phyloP scores from a whole-genome alignment of 345 rosid genomes.

The Cardamine resedifolia region DNA sequence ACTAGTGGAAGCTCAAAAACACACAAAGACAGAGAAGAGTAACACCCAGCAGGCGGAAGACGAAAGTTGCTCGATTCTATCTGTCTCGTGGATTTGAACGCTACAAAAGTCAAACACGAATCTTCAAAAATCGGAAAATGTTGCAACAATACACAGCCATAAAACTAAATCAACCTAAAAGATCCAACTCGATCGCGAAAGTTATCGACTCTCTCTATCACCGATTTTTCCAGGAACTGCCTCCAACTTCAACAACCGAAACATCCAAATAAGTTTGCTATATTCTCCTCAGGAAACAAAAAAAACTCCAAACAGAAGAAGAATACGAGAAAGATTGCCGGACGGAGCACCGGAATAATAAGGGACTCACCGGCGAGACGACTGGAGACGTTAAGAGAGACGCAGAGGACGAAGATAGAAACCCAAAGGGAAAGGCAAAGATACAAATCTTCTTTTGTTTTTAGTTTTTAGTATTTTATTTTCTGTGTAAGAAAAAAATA shows the following conservation, averaged over 20 bases:
- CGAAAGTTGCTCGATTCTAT: slow-evolving; percentile 22
- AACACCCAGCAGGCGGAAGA: not conserved
- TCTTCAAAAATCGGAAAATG: slow-evolving; percentile 4
- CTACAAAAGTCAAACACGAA: slow-evolving; percentile 39
- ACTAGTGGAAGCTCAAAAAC: not conserved
- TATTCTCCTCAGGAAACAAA: not conserved
- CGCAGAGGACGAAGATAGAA: slow-evolving; percentile 8
- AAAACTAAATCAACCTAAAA: not conserved
- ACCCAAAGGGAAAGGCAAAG: slow-evolving; percentile 20
- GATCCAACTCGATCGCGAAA: slow-evolving; percentile 13
- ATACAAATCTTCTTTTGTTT: not conserved
- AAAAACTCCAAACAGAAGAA: not conserved
- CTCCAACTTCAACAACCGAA: slow-evolving; percentile 9
- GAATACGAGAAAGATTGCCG: not conserved
- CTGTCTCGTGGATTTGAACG: slow-evolving; percentile 20
- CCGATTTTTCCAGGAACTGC: too few species aligned
- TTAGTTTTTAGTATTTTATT: too few species aligned
- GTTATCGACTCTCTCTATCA: not conserved
- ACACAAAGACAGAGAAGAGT: not conserved
- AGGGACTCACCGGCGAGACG: slow-evolving; percentile 27
- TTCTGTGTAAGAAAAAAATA: not conserved
- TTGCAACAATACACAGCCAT: not conserved
- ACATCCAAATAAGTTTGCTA: not conserved
- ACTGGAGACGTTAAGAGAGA: slow-evolving; percentile 4
- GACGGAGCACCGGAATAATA: not conserved